Conservation (phyloP, 768 basidiomycete species). For the Russula compacta region DNA sequence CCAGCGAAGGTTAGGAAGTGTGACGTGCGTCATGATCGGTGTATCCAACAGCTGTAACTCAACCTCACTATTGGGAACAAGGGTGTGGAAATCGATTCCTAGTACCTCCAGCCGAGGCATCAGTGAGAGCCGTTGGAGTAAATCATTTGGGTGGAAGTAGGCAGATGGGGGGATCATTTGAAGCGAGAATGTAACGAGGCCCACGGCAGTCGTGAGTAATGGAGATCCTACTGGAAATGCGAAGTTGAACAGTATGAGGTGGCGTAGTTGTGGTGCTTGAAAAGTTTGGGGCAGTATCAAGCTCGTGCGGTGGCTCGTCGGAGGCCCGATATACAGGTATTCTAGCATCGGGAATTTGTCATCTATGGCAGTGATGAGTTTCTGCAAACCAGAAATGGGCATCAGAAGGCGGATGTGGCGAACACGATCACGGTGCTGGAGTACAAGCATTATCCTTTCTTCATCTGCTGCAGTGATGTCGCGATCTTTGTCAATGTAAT, state of each 20-base stretch:
- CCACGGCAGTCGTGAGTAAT: neutral
- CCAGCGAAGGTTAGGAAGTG: neutral
- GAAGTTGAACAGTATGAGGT: neutral
- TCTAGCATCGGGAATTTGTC: neutral
- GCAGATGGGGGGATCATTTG: neutral
- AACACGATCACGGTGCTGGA: neutral
- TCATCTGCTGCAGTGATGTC: neutral
- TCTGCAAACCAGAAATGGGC: neutral
- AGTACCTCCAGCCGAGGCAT: neutral
- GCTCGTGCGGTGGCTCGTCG: neutral
- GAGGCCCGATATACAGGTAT: neutral
- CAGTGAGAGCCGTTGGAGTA: neutral
- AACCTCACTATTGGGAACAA: no score
- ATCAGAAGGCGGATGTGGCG: neutral
- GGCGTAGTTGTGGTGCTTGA: neutral
- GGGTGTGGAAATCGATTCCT: neutral
- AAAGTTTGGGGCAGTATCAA: neutral
- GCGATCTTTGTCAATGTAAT: neutral
- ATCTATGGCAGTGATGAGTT: neutral
- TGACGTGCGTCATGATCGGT: neutral
- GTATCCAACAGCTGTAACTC: neutral
- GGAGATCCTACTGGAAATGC: neutral
- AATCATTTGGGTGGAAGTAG: neutral
- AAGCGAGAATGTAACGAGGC: neutral
- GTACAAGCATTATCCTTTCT: neutral